These are phyloP conservation scores for Ascochyta clinopodiicola DNA, from an alignment of 2,329 filamentous ascomycete genomes.

Conservation along the genomic window DNA sequence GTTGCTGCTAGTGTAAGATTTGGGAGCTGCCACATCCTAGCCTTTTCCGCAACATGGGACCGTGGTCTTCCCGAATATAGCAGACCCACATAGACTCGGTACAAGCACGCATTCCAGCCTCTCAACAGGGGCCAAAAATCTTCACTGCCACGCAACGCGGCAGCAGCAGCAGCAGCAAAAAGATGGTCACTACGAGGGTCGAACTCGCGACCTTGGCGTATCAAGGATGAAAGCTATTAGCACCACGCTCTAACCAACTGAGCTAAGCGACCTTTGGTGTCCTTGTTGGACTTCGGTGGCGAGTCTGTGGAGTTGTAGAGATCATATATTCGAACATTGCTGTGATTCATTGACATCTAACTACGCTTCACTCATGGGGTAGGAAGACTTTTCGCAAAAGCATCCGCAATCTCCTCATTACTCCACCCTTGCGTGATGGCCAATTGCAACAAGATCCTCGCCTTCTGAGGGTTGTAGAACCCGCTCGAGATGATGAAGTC, in stretches of 20 bases:
- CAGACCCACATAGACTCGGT: not conserved
- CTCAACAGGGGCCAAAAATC: not conserved
- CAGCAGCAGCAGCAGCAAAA: not conserved
- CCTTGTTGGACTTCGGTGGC: not conserved
- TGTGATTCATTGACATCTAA: not conserved
- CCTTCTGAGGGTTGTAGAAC: conserved; percentile 64
- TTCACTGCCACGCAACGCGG: not conserved
- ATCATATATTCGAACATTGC: not conserved
- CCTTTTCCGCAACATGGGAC: not conserved
- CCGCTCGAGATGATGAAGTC: conserved; percentile 55
- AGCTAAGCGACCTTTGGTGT: conserved; percentile 19
- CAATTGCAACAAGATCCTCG: conserved; percentile 58
- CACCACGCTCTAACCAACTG: conserved; percentile 26
- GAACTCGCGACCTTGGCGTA: conserved; percentile 24
- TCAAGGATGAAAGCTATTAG: conserved; percentile 19
- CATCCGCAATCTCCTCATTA: conserved; percentile 54
- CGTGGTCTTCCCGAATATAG: not conserved
- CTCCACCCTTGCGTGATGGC: conserved; percentile 39
- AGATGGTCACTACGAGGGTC: conserved; percentile 23
- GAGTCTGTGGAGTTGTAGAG: not conserved
- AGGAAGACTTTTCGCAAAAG: conserved; percentile 44
- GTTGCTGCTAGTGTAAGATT: not conserved
- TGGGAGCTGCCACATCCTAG: not conserved
- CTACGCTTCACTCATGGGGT: not conserved
- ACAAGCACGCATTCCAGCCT: not conserved